These are phyloP conservation scores for Pholiota adiposa DNA, from an alignment of 1,284 basidiomycete genomes.

Conservation along the genomic window DNA sequence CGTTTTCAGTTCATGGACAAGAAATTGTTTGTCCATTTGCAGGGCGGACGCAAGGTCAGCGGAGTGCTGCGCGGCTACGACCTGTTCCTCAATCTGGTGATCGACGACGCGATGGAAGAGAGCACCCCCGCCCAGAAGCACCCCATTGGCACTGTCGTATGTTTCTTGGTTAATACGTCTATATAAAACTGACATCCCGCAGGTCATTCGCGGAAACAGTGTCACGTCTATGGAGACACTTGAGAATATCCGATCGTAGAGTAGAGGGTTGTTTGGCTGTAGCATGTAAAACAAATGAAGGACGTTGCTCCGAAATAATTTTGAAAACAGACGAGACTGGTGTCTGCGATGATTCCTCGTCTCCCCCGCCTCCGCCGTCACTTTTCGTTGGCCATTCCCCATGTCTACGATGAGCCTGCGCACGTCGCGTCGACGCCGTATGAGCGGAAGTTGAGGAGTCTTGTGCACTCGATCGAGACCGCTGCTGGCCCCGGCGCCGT, in stretches of 20 bases:
- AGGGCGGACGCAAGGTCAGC: conserved; percentile 95
- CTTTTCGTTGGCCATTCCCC: background rate
- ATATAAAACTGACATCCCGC: conserved; percentile 18
- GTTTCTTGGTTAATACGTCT: conserved; percentile 34
- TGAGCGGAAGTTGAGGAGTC: background rate
- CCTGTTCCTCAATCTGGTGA: conserved; percentile 97
- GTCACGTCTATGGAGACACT: conserved; percentile 91
- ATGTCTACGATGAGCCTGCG: background rate
- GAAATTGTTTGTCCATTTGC: conserved; percentile 92
- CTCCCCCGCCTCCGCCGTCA: background rate
- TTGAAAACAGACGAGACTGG: background rate
- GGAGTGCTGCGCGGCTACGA: conserved; percentile 97
- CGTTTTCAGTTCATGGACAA: conserved; percentile 96
- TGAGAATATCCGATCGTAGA: conserved; percentile 57
- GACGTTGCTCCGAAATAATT: background rate
- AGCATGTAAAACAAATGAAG: background rate
- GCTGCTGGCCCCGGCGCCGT: conserved; percentile 48
- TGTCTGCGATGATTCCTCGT: background rate
- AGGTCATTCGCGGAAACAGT: conserved; percentile 96
- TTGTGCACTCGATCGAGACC: conserved; percentile 22
- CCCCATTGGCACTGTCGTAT: conserved; percentile 88
- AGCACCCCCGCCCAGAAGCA: conserved; percentile 88
- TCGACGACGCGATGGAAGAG: conserved; percentile 96
- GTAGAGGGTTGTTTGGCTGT: background rate
- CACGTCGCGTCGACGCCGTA: background rate